Evolutionary conservation across 345 rosid species (phyloP).

Genomic region (Syzygium aromaticum): DNA sequence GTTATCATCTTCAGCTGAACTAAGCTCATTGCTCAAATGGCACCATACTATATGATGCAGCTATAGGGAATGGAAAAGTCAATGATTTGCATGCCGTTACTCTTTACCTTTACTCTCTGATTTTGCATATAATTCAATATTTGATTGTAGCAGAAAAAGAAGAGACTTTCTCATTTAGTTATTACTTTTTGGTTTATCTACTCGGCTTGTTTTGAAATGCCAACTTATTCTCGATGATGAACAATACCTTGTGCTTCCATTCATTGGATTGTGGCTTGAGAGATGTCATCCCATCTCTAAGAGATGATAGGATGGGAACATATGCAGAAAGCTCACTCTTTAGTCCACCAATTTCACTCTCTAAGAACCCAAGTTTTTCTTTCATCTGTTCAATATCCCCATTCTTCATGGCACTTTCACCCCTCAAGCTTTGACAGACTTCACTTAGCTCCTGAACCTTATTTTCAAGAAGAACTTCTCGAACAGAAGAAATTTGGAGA

Average conservation of each 20-base stretch:
- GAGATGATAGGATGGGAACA: constrained; percentile 49
- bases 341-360: constrained; percentile 47
- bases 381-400: constrained; percentile 49
- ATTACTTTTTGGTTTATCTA: neutral
- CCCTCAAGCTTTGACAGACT: constrained; percentile 47
- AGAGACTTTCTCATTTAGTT: neutral
- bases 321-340: constrained; percentile 47
- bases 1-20: neutral
- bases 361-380: constrained; percentile 47
- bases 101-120: neutral
- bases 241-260: constrained; percentile 10
- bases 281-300: constrained; percentile 39
- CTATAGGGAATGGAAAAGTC: neutral
- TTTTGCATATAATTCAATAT: neutral
- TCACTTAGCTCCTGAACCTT: constrained; percentile 47
- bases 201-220: neutral
- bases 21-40: neutral
- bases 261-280: constrained; percentile 39
- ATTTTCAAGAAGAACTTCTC: constrained; percentile 62
- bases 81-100: neutral
- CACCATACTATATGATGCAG: neutral
- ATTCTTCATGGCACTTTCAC: constrained; percentile 24
- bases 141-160: neutral
- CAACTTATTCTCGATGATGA: neutral
- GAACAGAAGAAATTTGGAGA: constrained; percentile 60